A percentile compares a stretch with the other conserved stretches of the same genome.
Conservation (phyloP, 108 stramenopile species). For the Pseudonitzschia pungens region DNA sequence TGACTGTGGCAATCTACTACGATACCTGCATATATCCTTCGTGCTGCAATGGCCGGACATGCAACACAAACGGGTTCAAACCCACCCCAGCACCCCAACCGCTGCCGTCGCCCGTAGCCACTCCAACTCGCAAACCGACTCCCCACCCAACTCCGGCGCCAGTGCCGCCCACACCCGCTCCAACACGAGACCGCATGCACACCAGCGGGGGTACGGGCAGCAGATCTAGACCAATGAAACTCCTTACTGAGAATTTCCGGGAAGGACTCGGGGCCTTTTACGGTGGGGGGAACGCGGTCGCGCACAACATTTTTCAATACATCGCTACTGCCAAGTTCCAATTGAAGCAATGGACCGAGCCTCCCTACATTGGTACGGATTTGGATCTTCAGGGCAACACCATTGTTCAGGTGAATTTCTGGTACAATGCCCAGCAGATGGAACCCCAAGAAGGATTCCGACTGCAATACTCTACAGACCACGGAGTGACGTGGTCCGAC, state of each 20-base stretch:
- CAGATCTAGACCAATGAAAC: neutral
- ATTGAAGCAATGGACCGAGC: neutral
- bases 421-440: neutral
- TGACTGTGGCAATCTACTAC: conserved; percentile 3
- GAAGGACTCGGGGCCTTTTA: neutral
- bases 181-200: neutral
- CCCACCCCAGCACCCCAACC: neutral
- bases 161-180: neutral
- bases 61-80: neutral
- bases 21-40: conserved; percentile 9
- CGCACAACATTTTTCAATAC: neutral
- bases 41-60: conserved; percentile 13
- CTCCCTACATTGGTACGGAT: neutral
- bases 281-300: neutral
- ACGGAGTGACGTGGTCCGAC: neutral
- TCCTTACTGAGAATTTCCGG: conserved; percentile 1
- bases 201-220: too few species aligned
- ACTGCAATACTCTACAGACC: neutral
- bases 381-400: neutral
- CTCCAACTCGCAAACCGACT: neutral
- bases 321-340: conserved; percentile 3
- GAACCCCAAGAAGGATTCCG: neutral
- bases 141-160: neutral
- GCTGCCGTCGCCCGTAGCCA: neutral
- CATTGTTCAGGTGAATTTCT: conserved; percentile 5